These are phyloP conservation scores for Colletotrichum somersetense DNA, from an alignment of 2,329 filamentous ascomycete species.

Conservation along the genomic window DNA sequence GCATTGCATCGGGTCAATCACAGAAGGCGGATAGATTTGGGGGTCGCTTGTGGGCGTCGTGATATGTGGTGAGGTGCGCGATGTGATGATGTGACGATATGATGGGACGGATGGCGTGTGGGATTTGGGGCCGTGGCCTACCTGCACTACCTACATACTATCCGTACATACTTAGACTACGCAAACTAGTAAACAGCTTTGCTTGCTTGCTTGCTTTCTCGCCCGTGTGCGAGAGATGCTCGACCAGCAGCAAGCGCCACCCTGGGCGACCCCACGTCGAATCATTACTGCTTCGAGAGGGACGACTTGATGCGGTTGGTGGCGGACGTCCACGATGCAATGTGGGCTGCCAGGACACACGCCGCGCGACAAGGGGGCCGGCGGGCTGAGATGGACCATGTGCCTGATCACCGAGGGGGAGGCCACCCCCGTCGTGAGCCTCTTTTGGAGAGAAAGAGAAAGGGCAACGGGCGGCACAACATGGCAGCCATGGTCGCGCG, in stretches of 20 bases:
- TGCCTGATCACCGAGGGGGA: conserved; percentile 8
- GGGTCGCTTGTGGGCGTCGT: not conserved
- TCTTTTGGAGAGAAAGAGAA: not conserved
- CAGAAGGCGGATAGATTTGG: not conserved
- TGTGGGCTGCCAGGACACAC: conserved; percentile 1
- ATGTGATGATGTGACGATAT: not conserved
- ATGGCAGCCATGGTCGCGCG: not conserved
- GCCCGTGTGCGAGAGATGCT: not conserved
- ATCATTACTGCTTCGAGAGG: conserved; percentile 25
- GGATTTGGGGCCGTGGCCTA: not conserved
- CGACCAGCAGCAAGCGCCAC: conserved; percentile 24
- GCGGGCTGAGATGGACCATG: conserved; percentile 3
- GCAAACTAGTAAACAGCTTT: no score
- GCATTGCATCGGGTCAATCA: conserved; percentile 7
- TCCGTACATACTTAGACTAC: no score
- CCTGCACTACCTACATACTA: no score
- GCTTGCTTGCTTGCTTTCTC: no score
- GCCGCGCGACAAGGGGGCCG: not conserved
- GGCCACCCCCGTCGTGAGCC: not conserved
- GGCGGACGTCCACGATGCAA: not conserved
- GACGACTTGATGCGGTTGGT: conserved; percentile 11
- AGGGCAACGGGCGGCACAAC: not conserved
- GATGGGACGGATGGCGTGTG: not conserved
- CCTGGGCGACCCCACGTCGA: not conserved
- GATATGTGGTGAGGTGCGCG: not conserved